These are phyloP conservation scores for Prunella vulgaris DNA, from an alignment of 257 asterid species.

Conservation along the genomic window DNA sequence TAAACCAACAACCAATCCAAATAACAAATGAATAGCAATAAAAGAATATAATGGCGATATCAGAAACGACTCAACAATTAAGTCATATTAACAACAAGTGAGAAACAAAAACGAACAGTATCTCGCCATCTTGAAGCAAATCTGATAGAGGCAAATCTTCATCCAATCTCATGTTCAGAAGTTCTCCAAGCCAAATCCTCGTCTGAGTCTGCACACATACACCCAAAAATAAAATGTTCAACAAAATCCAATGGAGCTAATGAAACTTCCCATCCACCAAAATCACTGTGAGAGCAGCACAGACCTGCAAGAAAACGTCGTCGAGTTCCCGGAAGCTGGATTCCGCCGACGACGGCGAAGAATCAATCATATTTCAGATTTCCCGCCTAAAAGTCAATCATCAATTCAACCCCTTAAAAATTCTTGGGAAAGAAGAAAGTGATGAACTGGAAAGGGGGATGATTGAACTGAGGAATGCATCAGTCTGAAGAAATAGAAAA, in stretches of 20 bases:
- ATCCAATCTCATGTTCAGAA: constrained; percentile 51
- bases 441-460: neutral
- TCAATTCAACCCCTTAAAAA: neutral
- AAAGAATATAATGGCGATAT: neutral
- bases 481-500: neutral
- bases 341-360: constrained; percentile 52
- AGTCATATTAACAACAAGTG: neutral
- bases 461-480: neutral
- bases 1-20: constrained; percentile 14
- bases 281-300: neutral
- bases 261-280: neutral
- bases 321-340: constrained; percentile 81
- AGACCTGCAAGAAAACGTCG: constrained; percentile 81
- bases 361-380: constrained; percentile 41
- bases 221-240: neutral
- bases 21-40: neutral
- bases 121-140: constrained; percentile 90
- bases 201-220: constrained; percentile 60
- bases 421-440: neutral
- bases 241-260: constrained; percentile 5
- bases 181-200: constrained; percentile 81
- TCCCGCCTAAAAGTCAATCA: constrained; percentile 35
- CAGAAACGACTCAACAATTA: neutral
- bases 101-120: constrained; percentile 49
- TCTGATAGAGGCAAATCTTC: constrained; percentile 63